Conservation (phyloP, 148 eudicot genomes). For the Suaeda aralocaspica region DNA sequence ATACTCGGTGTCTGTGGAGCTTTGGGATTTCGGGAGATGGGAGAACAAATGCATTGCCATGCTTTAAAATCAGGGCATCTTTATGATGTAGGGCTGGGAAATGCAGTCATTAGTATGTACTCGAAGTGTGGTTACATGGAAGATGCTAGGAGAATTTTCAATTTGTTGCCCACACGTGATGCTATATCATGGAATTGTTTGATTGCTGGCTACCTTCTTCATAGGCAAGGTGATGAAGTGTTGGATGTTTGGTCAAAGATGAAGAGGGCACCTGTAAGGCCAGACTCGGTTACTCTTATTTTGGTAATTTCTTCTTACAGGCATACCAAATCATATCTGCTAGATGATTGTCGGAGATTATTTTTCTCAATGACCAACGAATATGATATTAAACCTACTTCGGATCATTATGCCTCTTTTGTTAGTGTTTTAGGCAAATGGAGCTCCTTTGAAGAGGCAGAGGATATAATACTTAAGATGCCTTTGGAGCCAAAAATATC, state of each 20-base stretch:
- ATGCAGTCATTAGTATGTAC: constrained; percentile 69
- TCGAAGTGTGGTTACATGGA: constrained; percentile 68
- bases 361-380: constrained; percentile 53
- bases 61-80: constrained; percentile 50
- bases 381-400: constrained; percentile 49
- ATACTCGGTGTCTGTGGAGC: constrained; percentile 67
- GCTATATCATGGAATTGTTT: constrained; percentile 76
- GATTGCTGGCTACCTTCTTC: constrained; percentile 66
- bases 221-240: constrained; percentile 69
- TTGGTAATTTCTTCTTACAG: constrained; percentile 59
- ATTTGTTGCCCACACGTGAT: constrained; percentile 46
- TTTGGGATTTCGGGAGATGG: constrained; percentile 51
- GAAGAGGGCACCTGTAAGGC: constrained; percentile 36
- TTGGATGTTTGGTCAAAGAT: constrained; percentile 60
- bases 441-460: constrained; percentile 80
- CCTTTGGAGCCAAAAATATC: constrained; percentile 54
- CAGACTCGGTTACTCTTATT: constrained; percentile 52
- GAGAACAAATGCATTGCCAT: constrained; percentile 63
- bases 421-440: constrained; percentile 68
- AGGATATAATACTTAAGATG: constrained; percentile 47
- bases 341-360: constrained; percentile 53
- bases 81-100: constrained; percentile 49
- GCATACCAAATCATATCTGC: constrained; percentile 48
- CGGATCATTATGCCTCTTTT: constrained; percentile 68
- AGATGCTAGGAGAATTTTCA: constrained; percentile 47